A percentile compares a stretch with the other conserved stretches of the same genome.
Conservation (phyloP, 1,284 basidiomycete species). For the Fomitopsis pinicola region DNA sequence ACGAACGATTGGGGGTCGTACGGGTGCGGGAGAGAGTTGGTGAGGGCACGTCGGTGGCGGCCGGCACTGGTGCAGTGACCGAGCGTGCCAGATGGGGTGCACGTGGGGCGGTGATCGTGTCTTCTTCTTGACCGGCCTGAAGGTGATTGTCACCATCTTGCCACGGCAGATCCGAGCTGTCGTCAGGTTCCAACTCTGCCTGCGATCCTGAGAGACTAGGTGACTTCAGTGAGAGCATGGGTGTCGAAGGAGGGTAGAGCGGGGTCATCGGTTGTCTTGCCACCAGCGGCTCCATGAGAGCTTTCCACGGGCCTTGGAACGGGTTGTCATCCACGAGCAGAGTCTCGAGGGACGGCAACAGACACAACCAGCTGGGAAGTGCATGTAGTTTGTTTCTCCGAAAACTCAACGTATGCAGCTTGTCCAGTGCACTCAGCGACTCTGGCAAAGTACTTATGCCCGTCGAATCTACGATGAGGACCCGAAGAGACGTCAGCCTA, state of each 20-base stretch:
- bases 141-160: constrained; percentile 14
- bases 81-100: constrained; percentile 48
- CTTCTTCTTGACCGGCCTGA: constrained; percentile 40
- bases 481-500: constrained; percentile 72
- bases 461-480: constrained; percentile 88
- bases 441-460: constrained; percentile 74
- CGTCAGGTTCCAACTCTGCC: constrained; percentile 48
- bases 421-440: constrained; percentile 62
- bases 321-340: constrained; percentile 92
- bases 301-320: constrained; percentile 89
- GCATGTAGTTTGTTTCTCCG: constrained; percentile 85
- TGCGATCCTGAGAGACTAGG: constrained; percentile 38
- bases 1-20: constrained; percentile 65
- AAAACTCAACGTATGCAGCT: constrained; percentile 83
- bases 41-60: constrained; percentile 20
- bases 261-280: constrained; percentile 57
- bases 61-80: constrained; percentile 38
- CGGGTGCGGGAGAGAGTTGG: constrained; percentile 59
- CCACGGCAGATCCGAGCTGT: constrained; percentile 41
- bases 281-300: constrained; percentile 79
- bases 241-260: constrained; percentile 63
- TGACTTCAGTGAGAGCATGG: constrained; percentile 50
- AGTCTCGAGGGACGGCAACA: constrained; percentile 78
- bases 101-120: constrained; percentile 65
- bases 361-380: constrained; percentile 92